Base-by-base conservation (phyloP, 2,329 filamentous ascomycete genomes). In the Cordyceps militaris region DNA sequence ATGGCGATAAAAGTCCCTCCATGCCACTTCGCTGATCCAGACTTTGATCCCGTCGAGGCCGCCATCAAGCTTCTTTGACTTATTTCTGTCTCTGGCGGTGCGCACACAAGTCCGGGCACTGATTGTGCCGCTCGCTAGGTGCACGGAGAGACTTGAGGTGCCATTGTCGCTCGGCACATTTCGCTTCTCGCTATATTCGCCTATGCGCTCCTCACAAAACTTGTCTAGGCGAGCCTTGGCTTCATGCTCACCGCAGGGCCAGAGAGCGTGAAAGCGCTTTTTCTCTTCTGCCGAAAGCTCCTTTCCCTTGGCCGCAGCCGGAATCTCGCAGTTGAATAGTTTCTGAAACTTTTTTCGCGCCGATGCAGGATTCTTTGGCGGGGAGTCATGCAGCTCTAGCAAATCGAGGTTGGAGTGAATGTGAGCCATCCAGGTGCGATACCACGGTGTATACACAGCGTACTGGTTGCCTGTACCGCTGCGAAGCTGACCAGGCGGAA, bases 1-100 rank as follows among this genome's bases (percentile, higher is more conserved):
- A 68, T 94, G 89, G 66, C 86, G 90, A 73, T 95, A 95, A 66
- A 95, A 95, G 66, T 95, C 90, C 14, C 90, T 78, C 90, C 90
- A 94, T 0, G 89, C 90, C 3, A 95, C 79, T 70, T 95, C 90
- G 55, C 85, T 85, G 62, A 94, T 90, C 89, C 89, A 95, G 0
- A 78, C 77, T 52, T 80, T 76, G 58, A 89, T 86, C 0, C 88
- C 89, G 16, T 81, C 71, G 21, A 80, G 79, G 0, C 87, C 87
- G 1, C 76, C 81, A 60, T 91, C 82, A 1, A 96, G 77, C 58
- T 83, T 82, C 67, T 81, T 83, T 1, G 80, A 81, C 26, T 75
- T 83, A 65, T 89, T 89, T 30, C 75, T 72, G 56, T 84, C 79
- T 32, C 82, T 78, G 0, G 89, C 89, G 28, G 75, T 74, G 3